phyloP scores from a whole-genome alignment of 345 rosid genomes.

The Sonneratia alba region DNA sequence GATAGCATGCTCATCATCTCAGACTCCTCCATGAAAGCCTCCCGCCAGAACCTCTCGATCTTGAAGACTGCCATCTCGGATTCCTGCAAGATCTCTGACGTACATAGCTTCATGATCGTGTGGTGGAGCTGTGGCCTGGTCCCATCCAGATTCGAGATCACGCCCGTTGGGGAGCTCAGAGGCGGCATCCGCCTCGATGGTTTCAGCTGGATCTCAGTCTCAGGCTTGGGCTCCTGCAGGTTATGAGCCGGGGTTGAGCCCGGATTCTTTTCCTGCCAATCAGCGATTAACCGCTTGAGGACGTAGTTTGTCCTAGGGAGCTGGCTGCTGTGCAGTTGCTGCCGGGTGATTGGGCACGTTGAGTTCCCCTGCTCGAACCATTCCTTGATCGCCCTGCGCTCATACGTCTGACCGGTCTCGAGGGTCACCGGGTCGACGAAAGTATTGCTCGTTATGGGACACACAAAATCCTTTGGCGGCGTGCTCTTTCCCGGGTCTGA shows the following conservation, averaged over 20 bases:
- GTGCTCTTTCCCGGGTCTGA: slow-evolving; percentile 28
- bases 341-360: slow-evolving; percentile 65
- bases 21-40: slow-evolving; percentile 26
- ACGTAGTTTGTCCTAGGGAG: slow-evolving; percentile 62
- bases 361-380: slow-evolving; percentile 63
- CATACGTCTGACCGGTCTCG: slow-evolving; percentile 77
- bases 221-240: slow-evolving; percentile 14
- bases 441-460: slow-evolving; percentile 54
- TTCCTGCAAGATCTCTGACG: slow-evolving; percentile 45
- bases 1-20: slow-evolving; percentile 43
- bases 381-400: slow-evolving; percentile 55
- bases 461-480: slow-evolving; percentile 60
- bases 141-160: slow-evolving; percentile 43
- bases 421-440: slow-evolving; percentile 64
- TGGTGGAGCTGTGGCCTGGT: slow-evolving; percentile 35
- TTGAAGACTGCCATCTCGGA: slow-evolving; percentile 55
- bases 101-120: slow-evolving; percentile 42
- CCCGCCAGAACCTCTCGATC: slow-evolving; percentile 51
- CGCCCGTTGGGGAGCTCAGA: slow-evolving; percentile 39
- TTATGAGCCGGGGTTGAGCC: slow-evolving; percentile 9
- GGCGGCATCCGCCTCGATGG: slow-evolving; percentile 19
- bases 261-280: slow-evolving; percentile 48
- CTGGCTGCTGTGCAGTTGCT: slow-evolving; percentile 36
- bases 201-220: neutral
- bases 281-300: slow-evolving; percentile 55